A percentile compares a stretch with the other conserved stretches of the same genome.
These are phyloP conservation scores for Peronospora tabacina DNA, from an alignment of 352 stramenopile species.

Conservation along the genomic window DNA sequence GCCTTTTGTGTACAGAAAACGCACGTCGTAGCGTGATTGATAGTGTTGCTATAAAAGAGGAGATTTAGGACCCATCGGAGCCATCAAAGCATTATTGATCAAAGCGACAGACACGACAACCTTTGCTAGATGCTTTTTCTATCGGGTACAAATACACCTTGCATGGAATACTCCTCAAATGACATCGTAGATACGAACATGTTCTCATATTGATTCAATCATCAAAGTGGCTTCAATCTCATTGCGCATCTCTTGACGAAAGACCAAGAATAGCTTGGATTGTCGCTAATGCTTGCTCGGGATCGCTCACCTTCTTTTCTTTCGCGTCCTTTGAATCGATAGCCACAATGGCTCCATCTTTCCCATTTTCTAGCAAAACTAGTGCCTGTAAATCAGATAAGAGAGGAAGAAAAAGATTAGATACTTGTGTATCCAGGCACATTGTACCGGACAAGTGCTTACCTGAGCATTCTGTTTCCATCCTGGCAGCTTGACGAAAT, in stretches of 20 bases:
- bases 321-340: neutral
- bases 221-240: neutral
- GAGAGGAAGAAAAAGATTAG: neutral
- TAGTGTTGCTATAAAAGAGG: no score
- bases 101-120: no score
- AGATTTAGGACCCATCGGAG: no score
- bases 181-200: neutral
- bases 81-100: no score
- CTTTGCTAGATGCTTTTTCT: no score
- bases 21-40: no score
- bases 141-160: no score
- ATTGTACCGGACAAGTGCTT: slow-evolving; percentile 11
- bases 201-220: slow-evolving; percentile 3
- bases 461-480: slow-evolving; percentile 40
- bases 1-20: no score
- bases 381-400: slow-evolving; percentile 7
- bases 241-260: slow-evolving; percentile 5
- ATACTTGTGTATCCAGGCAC: neutral
- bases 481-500: slow-evolving; percentile 26
- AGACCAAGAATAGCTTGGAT: slow-evolving; percentile 23
- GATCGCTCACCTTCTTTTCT: slow-evolving; percentile 6
- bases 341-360: slow-evolving; percentile 5
- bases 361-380: slow-evolving; percentile 3
- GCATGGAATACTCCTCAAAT: no score
- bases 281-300: slow-evolving; percentile 18